These are phyloP conservation scores for Spathaspora passalidarum DNA, from an alignment of 805 yeast genomes.

Conservation along the genomic window DNA sequence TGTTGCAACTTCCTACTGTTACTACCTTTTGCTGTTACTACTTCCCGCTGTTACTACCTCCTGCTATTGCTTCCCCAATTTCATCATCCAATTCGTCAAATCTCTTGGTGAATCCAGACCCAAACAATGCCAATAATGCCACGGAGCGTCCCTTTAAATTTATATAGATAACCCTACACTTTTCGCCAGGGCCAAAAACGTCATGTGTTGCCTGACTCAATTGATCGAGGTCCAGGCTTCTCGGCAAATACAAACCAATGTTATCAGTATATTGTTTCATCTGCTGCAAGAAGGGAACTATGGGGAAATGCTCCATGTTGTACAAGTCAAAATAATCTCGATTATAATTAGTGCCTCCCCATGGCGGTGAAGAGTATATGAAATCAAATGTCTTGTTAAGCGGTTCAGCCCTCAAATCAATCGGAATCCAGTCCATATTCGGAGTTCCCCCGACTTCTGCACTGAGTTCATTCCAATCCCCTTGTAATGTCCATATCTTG, in stretches of 20 bases:
- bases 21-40: neutral
- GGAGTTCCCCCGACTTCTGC: constrained; percentile 15
- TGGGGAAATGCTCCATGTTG: constrained; percentile 43
- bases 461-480: constrained; percentile 46
- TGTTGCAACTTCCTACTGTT: neutral
- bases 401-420: constrained; percentile 12
- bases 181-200: constrained; percentile 42
- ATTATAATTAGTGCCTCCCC: constrained; percentile 77
- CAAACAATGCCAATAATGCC: constrained; percentile 63
- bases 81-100: constrained; percentile 6
- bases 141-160: constrained; percentile 41
- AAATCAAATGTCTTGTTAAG: constrained; percentile 41
- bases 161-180: constrained; percentile 46
- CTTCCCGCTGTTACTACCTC: neutral
- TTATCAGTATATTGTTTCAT: constrained; percentile 41
- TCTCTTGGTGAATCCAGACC: constrained; percentile 21
- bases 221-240: constrained; percentile 54
- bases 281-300: constrained; percentile 44
- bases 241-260: constrained; percentile 62
- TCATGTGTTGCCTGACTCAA: constrained; percentile 44
- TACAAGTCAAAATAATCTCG: constrained; percentile 44
- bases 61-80: constrained; percentile 1
- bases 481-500: constrained; percentile 46
- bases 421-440: constrained; percentile 32
- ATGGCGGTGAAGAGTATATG: constrained; percentile 78